Evolutionary conservation across 2,329 filamentous ascomycete genomes (phyloP).

Genomic region (Chaetomiaceae sp.): DNA sequence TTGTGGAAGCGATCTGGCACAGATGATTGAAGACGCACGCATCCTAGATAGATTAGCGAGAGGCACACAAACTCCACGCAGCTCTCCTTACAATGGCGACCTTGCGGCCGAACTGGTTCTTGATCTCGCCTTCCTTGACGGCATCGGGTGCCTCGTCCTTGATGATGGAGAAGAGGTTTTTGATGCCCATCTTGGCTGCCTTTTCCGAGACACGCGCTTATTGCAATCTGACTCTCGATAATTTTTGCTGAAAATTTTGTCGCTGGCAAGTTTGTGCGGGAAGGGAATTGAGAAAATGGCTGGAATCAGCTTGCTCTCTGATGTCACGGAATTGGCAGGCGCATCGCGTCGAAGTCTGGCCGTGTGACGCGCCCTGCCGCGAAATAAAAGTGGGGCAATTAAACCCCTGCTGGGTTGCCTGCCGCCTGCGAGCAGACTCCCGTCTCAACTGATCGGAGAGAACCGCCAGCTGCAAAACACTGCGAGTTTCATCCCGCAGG

Average conservation of each 20-base stretch:
- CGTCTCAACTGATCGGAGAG: too few relatives aligned
- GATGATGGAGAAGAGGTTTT: constrained; percentile 75
- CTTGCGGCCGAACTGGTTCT: constrained; percentile 97
- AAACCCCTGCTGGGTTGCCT: neutral
- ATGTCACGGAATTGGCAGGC: constrained; percentile 11
- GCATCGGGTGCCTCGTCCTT: constrained; percentile 92
- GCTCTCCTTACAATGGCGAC: constrained; percentile 77
- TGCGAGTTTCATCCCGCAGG: too few relatives aligned
- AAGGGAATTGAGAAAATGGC: constrained; percentile 33
- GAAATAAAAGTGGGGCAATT: constrained; percentile 17
- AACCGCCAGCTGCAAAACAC: too few relatives aligned
- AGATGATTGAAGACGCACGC: constrained; percentile 39
- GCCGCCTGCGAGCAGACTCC: too few relatives aligned
- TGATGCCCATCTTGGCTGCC: constrained; percentile 54
- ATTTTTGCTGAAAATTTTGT: neutral
- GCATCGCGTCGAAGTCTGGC: neutral
- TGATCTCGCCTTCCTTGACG: constrained; percentile 95
- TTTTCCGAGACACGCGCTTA: neutral
- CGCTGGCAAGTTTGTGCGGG: constrained; percentile 13
- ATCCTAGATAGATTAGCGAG: constrained; percentile 42
- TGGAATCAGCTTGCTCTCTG: neutral
- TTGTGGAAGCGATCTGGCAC: neutral
- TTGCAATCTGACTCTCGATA: too few relatives aligned
- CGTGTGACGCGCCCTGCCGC: constrained; percentile 14
- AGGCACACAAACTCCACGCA: neutral